phyloP scores from a whole-genome alignment of 208 protist species.

The Leishmania martiniquensis region DNA sequence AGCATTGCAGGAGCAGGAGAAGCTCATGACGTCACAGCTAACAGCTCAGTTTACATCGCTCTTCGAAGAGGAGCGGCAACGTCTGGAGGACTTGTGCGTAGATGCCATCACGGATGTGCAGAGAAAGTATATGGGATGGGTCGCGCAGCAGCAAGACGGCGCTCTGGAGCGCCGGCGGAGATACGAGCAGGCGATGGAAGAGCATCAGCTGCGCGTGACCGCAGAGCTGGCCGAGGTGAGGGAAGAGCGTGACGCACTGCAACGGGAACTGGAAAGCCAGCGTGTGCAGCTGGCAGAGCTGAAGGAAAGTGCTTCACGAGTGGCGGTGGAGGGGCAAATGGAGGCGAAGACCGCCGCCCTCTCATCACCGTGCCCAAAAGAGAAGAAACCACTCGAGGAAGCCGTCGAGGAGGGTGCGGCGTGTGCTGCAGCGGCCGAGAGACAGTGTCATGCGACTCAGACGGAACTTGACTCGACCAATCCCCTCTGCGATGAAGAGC shows the following conservation, averaged over 20 bases:
- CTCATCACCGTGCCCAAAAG: slow-evolving; percentile 7
- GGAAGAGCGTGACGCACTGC: slow-evolving; percentile 22
- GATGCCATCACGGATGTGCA: slow-evolving; percentile 29
- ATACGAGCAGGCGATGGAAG: slow-evolving; percentile 33
- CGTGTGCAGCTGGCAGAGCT: background rate
- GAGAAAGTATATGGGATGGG: slow-evolving; percentile 21
- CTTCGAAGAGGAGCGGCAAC: slow-evolving; percentile 47
- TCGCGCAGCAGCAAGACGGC: slow-evolving; percentile 22
- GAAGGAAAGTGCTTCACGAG: background rate
- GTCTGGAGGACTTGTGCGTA: slow-evolving; percentile 30
- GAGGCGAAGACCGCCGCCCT: background rate
- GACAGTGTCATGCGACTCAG: background rate
- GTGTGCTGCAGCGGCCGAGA: background rate
- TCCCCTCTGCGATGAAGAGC: slow-evolving; percentile 13
- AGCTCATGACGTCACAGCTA: slow-evolving; percentile 29
- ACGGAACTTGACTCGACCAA: slow-evolving; percentile 1
- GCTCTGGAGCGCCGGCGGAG: slow-evolving; percentile 9
- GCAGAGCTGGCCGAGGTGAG: slow-evolving; percentile 19
- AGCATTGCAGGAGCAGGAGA: slow-evolving; percentile 50
- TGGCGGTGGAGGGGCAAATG: background rate
- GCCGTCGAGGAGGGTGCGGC: background rate
- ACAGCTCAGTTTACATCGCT: slow-evolving; percentile 34
- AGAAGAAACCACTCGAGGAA: slow-evolving; percentile 1
- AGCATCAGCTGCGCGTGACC: slow-evolving; percentile 16
- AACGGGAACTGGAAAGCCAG: slow-evolving; percentile 8